phyloP scores from a whole-genome alignment of 768 basidiomycete species.

The Pulveroboletus sp. region DNA sequence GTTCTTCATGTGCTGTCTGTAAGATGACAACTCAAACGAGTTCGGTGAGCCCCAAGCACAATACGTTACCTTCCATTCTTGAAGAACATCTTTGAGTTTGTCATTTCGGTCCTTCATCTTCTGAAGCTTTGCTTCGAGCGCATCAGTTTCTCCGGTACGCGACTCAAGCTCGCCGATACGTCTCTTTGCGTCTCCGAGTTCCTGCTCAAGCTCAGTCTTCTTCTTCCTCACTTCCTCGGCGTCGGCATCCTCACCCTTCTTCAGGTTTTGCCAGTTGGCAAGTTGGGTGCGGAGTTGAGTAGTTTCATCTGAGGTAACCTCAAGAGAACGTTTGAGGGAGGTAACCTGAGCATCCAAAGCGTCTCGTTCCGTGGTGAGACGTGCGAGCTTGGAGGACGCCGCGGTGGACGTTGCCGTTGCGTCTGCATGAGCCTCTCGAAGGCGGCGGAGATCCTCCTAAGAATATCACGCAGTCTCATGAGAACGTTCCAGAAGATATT shows the following conservation, averaged over 20 bases:
- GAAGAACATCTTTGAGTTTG: conserved; percentile 40
- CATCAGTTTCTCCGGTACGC: conserved; percentile 19
- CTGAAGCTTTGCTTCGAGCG: conserved; percentile 37
- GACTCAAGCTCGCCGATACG: conserved; percentile 30
- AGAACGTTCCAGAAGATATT: background rate
- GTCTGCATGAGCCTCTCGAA: conserved; percentile 52
- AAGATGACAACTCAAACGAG: background rate
- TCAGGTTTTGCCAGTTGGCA: conserved; percentile 65
- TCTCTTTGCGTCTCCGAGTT: conserved; percentile 45
- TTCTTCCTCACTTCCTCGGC: conserved; percentile 53
- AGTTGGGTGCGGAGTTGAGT: conserved; percentile 60
- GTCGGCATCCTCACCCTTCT: conserved; percentile 61
- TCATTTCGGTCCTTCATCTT: conserved; percentile 43
- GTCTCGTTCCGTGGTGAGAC: conserved; percentile 57
- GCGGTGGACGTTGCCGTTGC: conserved; percentile 47
- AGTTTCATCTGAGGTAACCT: conserved; percentile 56
- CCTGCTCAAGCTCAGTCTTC: conserved; percentile 54
- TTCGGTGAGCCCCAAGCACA: background rate
- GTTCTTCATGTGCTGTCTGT: conserved; percentile 40
- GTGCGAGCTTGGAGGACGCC: conserved; percentile 51
- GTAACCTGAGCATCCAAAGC: conserved; percentile 48
- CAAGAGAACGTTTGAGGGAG: conserved; percentile 55
- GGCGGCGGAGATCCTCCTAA: conserved; percentile 38
- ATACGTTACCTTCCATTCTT: conserved; percentile 46
- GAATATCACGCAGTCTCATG: background rate